A percentile compares a stretch with the other conserved stretches of the same genome.
Evolutionary conservation across 176 grass and related monocot species (phyloP).

Genomic region (Areca catechu): DNA sequence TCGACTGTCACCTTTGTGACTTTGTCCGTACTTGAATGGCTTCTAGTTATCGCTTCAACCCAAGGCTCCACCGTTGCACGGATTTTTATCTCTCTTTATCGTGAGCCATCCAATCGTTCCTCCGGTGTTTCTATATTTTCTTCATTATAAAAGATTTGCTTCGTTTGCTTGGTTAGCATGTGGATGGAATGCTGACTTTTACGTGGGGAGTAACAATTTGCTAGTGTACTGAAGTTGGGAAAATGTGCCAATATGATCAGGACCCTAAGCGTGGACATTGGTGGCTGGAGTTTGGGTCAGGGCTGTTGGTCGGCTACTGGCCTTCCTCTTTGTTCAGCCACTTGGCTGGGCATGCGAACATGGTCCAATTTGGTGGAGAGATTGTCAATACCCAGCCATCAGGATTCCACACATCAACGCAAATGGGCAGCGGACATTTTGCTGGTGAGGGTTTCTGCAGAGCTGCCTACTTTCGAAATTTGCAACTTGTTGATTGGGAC

Average conservation of each 20-base stretch:
- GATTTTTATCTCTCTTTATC: too few relatives aligned
- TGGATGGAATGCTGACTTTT: too few relatives aligned
- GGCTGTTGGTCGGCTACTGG: conserved; percentile 70
- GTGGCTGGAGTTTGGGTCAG: conserved; percentile 78
- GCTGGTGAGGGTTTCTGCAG: conserved; percentile 30
- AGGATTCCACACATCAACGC: conserved; percentile 59
- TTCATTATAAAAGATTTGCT: too few relatives aligned
- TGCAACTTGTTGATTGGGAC: conserved; percentile 77
- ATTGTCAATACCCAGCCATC: conserved; percentile 44
- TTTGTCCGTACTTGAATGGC: too few relatives aligned
- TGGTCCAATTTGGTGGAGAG: conserved; percentile 93
- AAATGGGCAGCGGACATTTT: conserved; percentile 80
- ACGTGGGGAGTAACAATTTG: too few relatives aligned
- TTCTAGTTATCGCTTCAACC: too few relatives aligned
- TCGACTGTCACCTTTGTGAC: too few relatives aligned
- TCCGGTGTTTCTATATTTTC: too few relatives aligned
- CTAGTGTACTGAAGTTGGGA: too few relatives aligned
- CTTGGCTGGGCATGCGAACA: conserved; percentile 55
- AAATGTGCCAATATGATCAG: conserved; percentile 10
- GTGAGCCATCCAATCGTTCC: too few relatives aligned
- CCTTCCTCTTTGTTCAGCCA: conserved; percentile 60
- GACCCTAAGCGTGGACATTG: conserved; percentile 69
- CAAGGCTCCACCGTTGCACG: too few relatives aligned
- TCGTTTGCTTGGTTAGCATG: too few relatives aligned
- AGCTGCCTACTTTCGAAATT: conserved; percentile 86